Base-by-base conservation (phyloP, 1,284 basidiomycete genomes). In the Microbotryum scabiosae region DNA sequence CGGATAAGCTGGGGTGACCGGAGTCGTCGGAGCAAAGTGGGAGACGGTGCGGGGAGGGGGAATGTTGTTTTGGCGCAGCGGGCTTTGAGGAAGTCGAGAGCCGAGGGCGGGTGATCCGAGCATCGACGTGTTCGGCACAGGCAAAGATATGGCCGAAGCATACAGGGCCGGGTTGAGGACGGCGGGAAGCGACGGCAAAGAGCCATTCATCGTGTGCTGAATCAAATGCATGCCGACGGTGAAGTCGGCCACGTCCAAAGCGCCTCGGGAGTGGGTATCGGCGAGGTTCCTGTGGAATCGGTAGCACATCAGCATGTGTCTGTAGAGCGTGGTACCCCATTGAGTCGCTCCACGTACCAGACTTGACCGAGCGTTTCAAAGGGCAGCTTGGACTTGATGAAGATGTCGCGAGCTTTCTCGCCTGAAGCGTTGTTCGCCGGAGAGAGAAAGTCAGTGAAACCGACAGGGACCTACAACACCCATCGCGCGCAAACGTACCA, bases 281-380 rank as follows among this genome's bases (percentile, higher is more conserved):
- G 94, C 89, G 43, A 99, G 82, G 68, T 84, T 87, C 91, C 90
- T 93, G 70, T 1, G 54, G 36, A 12, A 41, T 6, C 25, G 41
- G 48, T 1, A 12, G 4, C 10, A 20, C 5, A 45, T 18, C 26
- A 20, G 51, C 41, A n/a, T n/a, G n/a, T n/a, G n/a, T n/a, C n/a
- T n/a, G n/a, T n/a, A n/a, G n/a, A n/a, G n/a, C n/a, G n/a, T n/a
- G n/a, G n/a, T n/a, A n/a, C n/a, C n/a, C n/a, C n/a, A n/a, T n/a
- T n/a, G n/a, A n/a, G n/a, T n/a, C n/a, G n/a, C n/a, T n/a, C n/a
- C n/a, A n/a, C n/a, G n/a, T n/a, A n/a, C 94, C 96, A 99, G 76
- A 98, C 96, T 74, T 90, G 87, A 46, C 88, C 86, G 30, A 99
- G 82, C 72, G 88, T 88, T 59, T 96, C 92, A 69, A 88, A 86